Evolutionary conservation across 805 yeast genomes (phyloP), one percentile per base, ranked within the genome.

Genomic region (Yamadazyma olivae): DNA sequence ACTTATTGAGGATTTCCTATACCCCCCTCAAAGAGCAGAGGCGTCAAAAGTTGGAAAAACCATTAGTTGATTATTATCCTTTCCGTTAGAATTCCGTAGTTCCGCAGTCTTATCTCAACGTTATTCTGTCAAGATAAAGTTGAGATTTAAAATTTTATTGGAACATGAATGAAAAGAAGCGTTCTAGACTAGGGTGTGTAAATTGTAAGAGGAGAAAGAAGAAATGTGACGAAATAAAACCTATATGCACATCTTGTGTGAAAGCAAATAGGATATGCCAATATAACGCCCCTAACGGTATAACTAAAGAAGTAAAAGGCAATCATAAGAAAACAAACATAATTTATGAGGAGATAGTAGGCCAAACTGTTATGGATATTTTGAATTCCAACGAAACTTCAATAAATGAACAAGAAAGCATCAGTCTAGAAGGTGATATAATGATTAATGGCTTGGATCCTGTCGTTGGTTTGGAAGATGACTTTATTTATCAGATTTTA

Each of bases 151-250:
- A n/a, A n/a, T n/a, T n/a, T n/a, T n/a, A n/a, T n/a, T n/a, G n/a
- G n/a, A n/a, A n/a, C n/a, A n/a, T n/a, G n/a, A n/a, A n/a, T 26
- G 19, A 9, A 13, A 29, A 15, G 17, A 29, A 18, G 15, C 13
- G 47, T 27, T 43, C 47, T 6, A 26, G 47, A 9, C 17, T 27
- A 12, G 47, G 47, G 2, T 43, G 47, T 19, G 26, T 43, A 21
- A 27, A 27, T 17, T 43, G 47, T 21, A 20, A 38, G 17, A 20
- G 29, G 8, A 32, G 35, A 27, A 43, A 37, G 46, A 45, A 45
- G 35, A 45, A 43, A 28, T 45, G 49, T 35, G 44, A 38, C 35
- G 42, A 45, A 25, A 24, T 12, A 14, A 39, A 40, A 21, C 49
- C 49, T 3, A 24, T 22, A 5, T 45, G 49, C 32, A 40, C 41